Conservation (phyloP, 768 basidiomycete species). For the Trametes elegans region DNA sequence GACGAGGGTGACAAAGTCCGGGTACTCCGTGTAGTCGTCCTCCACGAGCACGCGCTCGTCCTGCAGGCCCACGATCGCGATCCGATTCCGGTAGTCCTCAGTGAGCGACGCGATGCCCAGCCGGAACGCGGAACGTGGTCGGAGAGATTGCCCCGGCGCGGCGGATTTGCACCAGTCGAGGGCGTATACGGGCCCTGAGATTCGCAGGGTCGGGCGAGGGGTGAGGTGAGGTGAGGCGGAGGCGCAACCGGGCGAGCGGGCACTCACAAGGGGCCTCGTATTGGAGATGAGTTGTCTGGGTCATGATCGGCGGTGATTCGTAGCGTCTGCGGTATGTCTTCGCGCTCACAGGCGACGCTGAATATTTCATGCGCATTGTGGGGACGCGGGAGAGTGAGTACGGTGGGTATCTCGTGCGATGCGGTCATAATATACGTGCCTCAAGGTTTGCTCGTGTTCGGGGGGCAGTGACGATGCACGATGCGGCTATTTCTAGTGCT, state of each 20-base stretch:
- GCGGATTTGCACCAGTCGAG: constrained; percentile 88
- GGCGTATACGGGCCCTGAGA: constrained; percentile 78
- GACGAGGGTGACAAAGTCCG: constrained; percentile 85
- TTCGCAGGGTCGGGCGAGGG: neutral
- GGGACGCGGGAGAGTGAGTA: neutral
- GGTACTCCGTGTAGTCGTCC: constrained; percentile 78
- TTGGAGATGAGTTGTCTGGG: constrained; percentile 29
- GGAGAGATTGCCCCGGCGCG: constrained; percentile 67
- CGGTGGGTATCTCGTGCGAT: neutral
- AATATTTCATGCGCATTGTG: constrained; percentile 14
- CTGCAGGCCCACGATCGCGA: constrained; percentile 75
- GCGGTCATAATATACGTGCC: constrained; percentile 2
- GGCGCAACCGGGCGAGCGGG: neutral
- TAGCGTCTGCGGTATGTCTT: constrained; percentile 13
- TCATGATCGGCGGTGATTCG: constrained; percentile 23
- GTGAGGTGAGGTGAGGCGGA: neutral
- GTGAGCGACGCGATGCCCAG: constrained; percentile 83
- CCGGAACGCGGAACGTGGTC: constrained; percentile 77
- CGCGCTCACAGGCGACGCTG: constrained; percentile 4
- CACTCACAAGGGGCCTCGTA: constrained; percentile 32
- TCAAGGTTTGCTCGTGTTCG: constrained; percentile 16
- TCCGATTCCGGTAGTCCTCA: constrained; percentile 80
- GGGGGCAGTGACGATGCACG: neutral
- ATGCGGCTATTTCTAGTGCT: neutral
- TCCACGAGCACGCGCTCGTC: constrained; percentile 88